Evolutionary conservation across 2,329 filamentous ascomycete species (phyloP), one percentile per base, ranked within the genome.

Genomic region (Talaromyces piceae): DNA sequence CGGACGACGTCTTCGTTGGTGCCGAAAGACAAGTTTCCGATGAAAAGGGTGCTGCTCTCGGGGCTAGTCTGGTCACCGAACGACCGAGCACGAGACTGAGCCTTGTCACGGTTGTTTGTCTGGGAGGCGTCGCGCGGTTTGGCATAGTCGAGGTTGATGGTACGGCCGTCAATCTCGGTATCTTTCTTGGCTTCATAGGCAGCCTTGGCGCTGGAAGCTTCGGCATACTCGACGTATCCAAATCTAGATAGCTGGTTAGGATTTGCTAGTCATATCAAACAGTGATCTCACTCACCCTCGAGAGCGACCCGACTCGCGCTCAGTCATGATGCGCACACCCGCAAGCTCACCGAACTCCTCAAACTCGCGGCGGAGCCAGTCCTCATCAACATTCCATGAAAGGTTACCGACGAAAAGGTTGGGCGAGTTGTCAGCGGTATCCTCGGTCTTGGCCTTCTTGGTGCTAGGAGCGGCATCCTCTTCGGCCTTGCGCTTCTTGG

Each of bases 401-500:
- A 96, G 78, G 77, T 89, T 91, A 61, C 91, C 91, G 58, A 90
- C 83, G 71, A 95, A 96, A 49, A 96, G 83, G 63, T 90, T 95
- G 59, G 65, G 57, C 27, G 65, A 66, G 23, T 62, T 65, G 56
- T 63, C 64, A 49, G 61, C 56, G 23, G 57, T 55, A 26, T 62
- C 63, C 49, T 70, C 69, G 28, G 67, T 67, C 83, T 88, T 90
- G 63, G 80, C 72, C 78, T 89, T 88, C 67, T 78, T 77, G 48
- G 71, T 61, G 27, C 62, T 61, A n/a, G 73, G 56, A 11, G 66
- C 63, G 45, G 67, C 60, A 44, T 74, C 73, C 8, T 69, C 65
- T 52, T 76, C 69, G 22, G 74, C 73, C 67, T 76, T 77, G 61
- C 74, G 74, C 67, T 77, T 77, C 65, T 72, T 66, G 58, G 62